Base-by-base conservation (phyloP, 1,284 basidiomycete species). In the Ceratobasidium sp. region DNA sequence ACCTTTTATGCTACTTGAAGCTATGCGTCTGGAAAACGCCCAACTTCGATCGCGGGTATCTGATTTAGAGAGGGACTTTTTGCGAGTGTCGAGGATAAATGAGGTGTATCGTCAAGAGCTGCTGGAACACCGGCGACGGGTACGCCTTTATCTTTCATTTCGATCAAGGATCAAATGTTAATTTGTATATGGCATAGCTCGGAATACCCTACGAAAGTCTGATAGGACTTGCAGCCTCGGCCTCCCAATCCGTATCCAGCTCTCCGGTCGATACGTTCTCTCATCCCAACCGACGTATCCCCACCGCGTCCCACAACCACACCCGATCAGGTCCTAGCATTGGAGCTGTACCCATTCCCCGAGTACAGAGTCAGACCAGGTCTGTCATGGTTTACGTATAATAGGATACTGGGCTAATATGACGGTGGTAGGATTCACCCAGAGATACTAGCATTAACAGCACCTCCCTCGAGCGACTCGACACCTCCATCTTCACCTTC, bases 51-150 rank as follows among this genome's bases (percentile, higher is more conserved):
- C 41, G 23, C 52, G 58, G 48, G 75, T 75, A 21, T 87, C 87
- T 5, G 88, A 89, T 55, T 89, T 88, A 1, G 92, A 93, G 79
- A 80, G 89, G 72, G 89, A 92, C 74, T 92, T 88, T 77, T 85
- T 91, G 73, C 85, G 89, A 34, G 84, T 92, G 65, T 84, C 87
- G 69, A 81, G 91, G 75, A 79, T 92, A 77, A 93, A 92, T 75
- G 92, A 93, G 76, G 85, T 92, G 2, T 93, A 93, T 77, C 83
- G 91, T 36, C 91, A 92, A 79, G 92, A 93, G 79, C 80, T 93
- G 73, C 88, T 93, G 72, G 88, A 91, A 53, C 87, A 91, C 78
- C 81, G 92, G 72, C 82, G 87, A 77, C 82, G 91, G 79, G 92
- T 92, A 79, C 81, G 91, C 85, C 6, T 52, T 50, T 50, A 21